These are phyloP conservation scores for Physcia stellaris DNA, from an alignment of 495 filamentous ascomycete species.

Conservation along the genomic window DNA sequence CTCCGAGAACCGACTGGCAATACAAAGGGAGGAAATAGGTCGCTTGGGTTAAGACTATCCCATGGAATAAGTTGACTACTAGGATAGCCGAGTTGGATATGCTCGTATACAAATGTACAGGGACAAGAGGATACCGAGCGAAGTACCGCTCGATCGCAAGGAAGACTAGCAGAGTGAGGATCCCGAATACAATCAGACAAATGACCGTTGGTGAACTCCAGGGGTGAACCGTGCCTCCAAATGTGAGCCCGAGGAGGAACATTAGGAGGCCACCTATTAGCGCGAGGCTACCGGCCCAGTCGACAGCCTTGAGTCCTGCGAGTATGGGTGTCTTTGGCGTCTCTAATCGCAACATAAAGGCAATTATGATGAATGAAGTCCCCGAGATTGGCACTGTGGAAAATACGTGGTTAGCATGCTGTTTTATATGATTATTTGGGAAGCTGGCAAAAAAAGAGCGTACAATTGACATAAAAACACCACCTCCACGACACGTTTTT, in stretches of 20 bases:
- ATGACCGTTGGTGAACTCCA: constrained; percentile 64
- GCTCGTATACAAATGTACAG: constrained; percentile 49
- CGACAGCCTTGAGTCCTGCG: constrained; percentile 59
- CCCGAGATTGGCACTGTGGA: too few relatives aligned
- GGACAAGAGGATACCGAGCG: constrained; percentile 65
- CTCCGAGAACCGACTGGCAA: constrained; percentile 37
- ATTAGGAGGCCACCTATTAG: constrained; percentile 65
- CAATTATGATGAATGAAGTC: constrained; percentile 23
- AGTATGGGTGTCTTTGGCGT: constrained; percentile 57
- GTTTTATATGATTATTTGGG: too few relatives aligned
- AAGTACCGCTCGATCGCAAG: constrained; percentile 54
- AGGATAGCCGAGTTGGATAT: constrained; percentile 44
- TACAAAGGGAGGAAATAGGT: constrained; percentile 47
- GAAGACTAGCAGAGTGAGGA: constrained; percentile 45
- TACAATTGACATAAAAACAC: constrained; percentile 62
- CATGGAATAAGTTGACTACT: constrained; percentile 47
- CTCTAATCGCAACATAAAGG: constrained; percentile 47
- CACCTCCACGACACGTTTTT: constrained; percentile 24
- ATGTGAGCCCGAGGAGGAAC: constrained; percentile 66
- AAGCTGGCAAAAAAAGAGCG: too few relatives aligned
- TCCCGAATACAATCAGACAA: constrained; percentile 64
- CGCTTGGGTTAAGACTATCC: constrained; percentile 41
- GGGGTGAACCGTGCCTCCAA: constrained; percentile 56
- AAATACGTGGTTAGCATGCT: too few relatives aligned
- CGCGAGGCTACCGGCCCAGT: constrained; percentile 56